Evolutionary conservation across 345 rosid genomes (phyloP), one percentile per base, ranked within the genome.

Genomic region (Trapa incisa): DNA sequence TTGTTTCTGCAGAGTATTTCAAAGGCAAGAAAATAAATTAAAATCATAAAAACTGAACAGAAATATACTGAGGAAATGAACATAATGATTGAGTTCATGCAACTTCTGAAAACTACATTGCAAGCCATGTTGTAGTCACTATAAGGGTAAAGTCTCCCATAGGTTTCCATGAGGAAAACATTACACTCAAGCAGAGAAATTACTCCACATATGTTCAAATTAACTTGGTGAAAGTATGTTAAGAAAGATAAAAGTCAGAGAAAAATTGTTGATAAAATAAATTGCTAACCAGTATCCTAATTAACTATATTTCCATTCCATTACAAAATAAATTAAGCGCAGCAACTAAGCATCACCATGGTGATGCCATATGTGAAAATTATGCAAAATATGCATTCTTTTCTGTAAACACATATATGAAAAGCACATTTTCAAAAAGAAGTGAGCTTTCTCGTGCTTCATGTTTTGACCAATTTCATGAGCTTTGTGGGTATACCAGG

Each of bases 1-100:
- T 54, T 70, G 75, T 70, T 78, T 76, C 92, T 81, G 87, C 47
- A 65, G 3, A 35, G 2, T 29, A 58, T 8, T 64, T 29, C 47
- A 71, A 64, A 53, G 17, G 50, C 32, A 14, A 52, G 29, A 22
- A 1, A 64, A 67, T 50, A 71, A 65, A 72, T 75, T 66, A 70
- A 75, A 64, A 37, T 76, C 67, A 68, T 58, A 58, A 72, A 22
- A 52, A n/a, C 39, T 70, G 6, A 64, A 60, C 38, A 62, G 6
- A 65, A 43, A 48, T 37, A 66, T 54, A 36, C 56, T 17, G 17
- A 0, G 43, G 6, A 50, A 50, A 50, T 50, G 29, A 50, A 3
- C 3, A 50, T n/a, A 2, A 15, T 15, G 0, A 5, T 50, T 29
- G n/a, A 15, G 22, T 50, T 50, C 22, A 14, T 16, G 22, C 29